Conservation (phyloP, 306 rosid species). For the Castanopsis chinensis region DNA sequence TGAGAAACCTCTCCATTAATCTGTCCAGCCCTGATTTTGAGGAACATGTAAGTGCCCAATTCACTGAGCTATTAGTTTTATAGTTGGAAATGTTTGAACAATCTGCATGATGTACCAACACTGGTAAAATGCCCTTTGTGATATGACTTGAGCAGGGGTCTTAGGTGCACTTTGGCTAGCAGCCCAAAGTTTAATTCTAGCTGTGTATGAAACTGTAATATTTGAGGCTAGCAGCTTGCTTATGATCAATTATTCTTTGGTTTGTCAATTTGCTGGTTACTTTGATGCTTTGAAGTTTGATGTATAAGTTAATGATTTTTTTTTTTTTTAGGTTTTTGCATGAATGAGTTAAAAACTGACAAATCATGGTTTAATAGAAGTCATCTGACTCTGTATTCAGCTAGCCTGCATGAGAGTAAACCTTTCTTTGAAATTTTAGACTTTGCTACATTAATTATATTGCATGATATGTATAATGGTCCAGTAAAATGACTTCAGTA, state of each 20-base stretch:
- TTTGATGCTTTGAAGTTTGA: neutral
- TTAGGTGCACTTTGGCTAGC: neutral
- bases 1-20: slow-evolving; percentile 92
- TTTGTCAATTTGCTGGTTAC: neutral
- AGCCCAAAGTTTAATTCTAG: neutral
- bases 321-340: neutral
- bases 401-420: neutral
- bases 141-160: neutral
- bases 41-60: slow-evolving; percentile 72
- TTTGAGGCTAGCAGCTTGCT: neutral
- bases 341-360: neutral
- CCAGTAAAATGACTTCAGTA: neutral
- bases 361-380: neutral
- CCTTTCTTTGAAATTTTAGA: neutral
- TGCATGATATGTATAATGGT: neutral
- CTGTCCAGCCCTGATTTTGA: slow-evolving; percentile 84
- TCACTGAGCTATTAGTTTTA: slow-evolving; percentile 10
- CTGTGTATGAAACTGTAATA: neutral
- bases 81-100: neutral
- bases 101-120: neutral
- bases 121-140: neutral
- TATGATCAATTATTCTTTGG: neutral
- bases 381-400: neutral
- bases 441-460: neutral
- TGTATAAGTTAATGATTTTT: neutral